Evolutionary conservation across 768 basidiomycete species (phyloP).

Genomic region (Dendrothele bispora): DNA sequence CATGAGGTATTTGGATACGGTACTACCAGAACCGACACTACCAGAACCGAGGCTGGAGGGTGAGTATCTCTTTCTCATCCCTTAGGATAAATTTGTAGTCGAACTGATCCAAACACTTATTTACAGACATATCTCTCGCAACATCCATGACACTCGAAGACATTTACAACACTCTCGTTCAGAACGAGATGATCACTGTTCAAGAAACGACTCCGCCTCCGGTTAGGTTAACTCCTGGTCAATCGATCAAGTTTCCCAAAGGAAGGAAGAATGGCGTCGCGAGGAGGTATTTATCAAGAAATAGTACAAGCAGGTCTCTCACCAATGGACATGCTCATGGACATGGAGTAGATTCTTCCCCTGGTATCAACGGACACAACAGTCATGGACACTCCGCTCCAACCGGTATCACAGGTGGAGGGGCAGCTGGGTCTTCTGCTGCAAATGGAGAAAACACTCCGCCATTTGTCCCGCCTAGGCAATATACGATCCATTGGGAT

Average conservation of each 20-base stretch:
- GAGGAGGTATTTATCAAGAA: constrained; percentile 60
- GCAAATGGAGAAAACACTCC: no score
- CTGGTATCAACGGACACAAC: no score
- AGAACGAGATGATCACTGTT: constrained; percentile 72
- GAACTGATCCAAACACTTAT: constrained; percentile 14
- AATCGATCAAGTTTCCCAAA: constrained; percentile 72
- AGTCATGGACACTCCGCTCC: constrained; percentile 12
- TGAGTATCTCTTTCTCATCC: constrained; percentile 34
- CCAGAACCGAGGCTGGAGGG: constrained; percentile 77
- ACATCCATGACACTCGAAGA: constrained; percentile 95
- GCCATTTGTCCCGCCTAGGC: constrained; percentile 63
- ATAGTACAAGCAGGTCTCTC: constrained; percentile 22
- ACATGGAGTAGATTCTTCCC: no score
- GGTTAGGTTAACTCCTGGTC: constrained; percentile 70
- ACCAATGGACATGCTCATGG: constrained; percentile 31
- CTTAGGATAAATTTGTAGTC: no score
- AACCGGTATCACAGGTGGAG: no score
- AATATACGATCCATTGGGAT: constrained; percentile 80
- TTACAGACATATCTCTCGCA: constrained; percentile 73
- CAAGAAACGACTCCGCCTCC: constrained; percentile 44
- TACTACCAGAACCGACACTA: no score
- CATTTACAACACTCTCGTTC: constrained; percentile 68
- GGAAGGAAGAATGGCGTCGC: constrained; percentile 67
- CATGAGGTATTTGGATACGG: constrained; percentile 70
- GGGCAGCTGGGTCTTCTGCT: no score